These are phyloP conservation scores for Royoungia palumana DNA, from an alignment of 768 basidiomycete genomes.

Conservation along the genomic window DNA sequence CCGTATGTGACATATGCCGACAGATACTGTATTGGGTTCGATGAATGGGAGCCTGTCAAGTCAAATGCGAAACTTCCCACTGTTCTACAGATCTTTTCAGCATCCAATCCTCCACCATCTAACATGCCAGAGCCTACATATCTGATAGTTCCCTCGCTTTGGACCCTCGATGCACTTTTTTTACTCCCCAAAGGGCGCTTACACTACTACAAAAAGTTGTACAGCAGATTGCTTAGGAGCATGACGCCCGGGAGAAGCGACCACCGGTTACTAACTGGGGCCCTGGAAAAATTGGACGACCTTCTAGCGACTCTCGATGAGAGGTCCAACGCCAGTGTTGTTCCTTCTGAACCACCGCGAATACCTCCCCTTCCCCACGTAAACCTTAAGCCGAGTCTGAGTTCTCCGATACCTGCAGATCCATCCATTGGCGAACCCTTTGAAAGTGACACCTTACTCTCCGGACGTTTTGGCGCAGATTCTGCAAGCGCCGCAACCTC, in stretches of 20 bases:
- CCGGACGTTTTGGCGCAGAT: conserved; percentile 21
- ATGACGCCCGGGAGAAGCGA: conserved; percentile 86
- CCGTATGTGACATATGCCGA: conserved; percentile 83
- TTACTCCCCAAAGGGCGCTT: conserved; percentile 79
- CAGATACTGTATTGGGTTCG: conserved; percentile 74
- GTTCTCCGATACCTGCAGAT: not conserved
- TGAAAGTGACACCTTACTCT: conserved; percentile 9
- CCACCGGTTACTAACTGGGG: conserved; percentile 73
- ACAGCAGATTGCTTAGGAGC: conserved; percentile 79
- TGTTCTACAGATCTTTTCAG: conserved; percentile 69
- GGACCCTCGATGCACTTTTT: conserved; percentile 90
- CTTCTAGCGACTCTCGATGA: conserved; percentile 67
- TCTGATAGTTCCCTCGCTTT: conserved; percentile 42
- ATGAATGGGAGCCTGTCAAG: conserved; percentile 76
- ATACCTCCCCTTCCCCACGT: not conserved
- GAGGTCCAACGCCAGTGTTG: conserved; percentile 43
- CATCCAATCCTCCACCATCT: conserved; percentile 55
- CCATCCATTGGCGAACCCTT: not conserved
- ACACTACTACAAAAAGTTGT: conserved; percentile 90
- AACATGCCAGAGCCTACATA: conserved; percentile 33
- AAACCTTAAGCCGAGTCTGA: not conserved
- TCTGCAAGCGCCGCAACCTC: conserved; percentile 50
- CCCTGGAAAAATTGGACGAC: conserved; percentile 74
- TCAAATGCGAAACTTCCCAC: conserved; percentile 67
- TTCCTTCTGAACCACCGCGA: not conserved